phyloP scores from a whole-genome alignment of 495 filamentous ascomycete species.

The Trichodelitschia bisporula region DNA sequence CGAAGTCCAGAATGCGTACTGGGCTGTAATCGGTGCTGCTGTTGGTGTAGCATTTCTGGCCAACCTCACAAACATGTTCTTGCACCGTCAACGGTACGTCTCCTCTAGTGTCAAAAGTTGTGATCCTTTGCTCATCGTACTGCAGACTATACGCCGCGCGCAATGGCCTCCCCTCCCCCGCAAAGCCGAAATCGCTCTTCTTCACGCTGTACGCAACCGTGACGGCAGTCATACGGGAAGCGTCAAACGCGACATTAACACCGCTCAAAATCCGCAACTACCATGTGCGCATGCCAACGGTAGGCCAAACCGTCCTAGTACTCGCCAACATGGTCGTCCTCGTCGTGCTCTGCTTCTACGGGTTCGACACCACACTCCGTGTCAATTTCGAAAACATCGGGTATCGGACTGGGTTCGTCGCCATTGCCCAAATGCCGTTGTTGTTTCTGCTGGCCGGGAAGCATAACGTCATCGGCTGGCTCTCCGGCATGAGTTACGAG shows the following conservation, averaged over 20 bases:
- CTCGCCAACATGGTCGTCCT: slow-evolving; percentile 30
- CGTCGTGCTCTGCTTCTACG: slow-evolving; percentile 28
- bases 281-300: slow-evolving; percentile 22
- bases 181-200: slow-evolving; percentile 35
- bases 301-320: slow-evolving; percentile 29
- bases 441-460: slow-evolving; percentile 61
- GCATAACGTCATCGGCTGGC: slow-evolving; percentile 42
- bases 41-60: slow-evolving; percentile 26
- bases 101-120: slow-evolving; percentile 1
- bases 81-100: not conserved
- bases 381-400: slow-evolving; percentile 42
- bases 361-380: slow-evolving; percentile 16
- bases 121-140: no score
- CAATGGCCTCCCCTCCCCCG: slow-evolving; percentile 25
- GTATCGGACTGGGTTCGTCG: slow-evolving; percentile 51
- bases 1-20: slow-evolving; percentile 29
- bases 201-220: slow-evolving; percentile 35
- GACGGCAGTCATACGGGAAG: slow-evolving; percentile 43
- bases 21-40: slow-evolving; percentile 30
- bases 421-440: slow-evolving; percentile 59
- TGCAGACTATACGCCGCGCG: slow-evolving; percentile 14
- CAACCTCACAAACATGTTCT: slow-evolving; percentile 16
- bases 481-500: slow-evolving; percentile 47
- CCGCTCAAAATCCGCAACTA: slow-evolving; percentile 23
- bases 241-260: slow-evolving; percentile 32